Evolutionary conservation across 2,329 filamentous ascomycete genomes (phyloP).

Genomic region (Arthrobotrys sphaeroides): DNA sequence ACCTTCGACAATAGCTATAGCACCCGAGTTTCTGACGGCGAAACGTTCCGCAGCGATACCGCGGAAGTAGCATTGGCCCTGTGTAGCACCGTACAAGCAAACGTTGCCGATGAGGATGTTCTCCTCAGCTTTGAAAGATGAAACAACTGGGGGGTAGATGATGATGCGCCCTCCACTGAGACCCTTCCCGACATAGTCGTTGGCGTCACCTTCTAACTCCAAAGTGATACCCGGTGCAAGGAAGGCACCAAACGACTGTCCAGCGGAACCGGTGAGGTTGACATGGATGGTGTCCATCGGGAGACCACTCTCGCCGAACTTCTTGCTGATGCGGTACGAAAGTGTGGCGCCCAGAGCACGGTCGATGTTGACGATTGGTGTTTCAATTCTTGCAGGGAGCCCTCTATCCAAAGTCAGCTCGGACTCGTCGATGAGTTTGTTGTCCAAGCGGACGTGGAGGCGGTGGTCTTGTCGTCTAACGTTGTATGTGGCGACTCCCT

Average conservation of each 20-base stretch:
- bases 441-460: conserved; percentile 90
- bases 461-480: conserved; percentile 97
- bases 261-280: conserved; percentile 95
- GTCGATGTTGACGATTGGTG: conserved; percentile 95
- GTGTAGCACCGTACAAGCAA: conserved; percentile 92
- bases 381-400: conserved; percentile 89
- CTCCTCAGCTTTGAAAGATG: conserved; percentile 94
- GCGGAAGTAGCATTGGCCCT: conserved; percentile 93
- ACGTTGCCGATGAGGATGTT: conserved; percentile 94
- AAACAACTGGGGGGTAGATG: conserved; percentile 87
- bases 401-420: conserved; percentile 95
- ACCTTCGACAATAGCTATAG: conserved; percentile 94
- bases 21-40: conserved; percentile 94
- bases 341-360: conserved; percentile 91
- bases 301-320: conserved; percentile 86
- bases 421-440: conserved; percentile 95
- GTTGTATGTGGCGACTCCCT: conserved; percentile 95
- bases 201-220: conserved; percentile 93
- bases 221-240: conserved; percentile 91
- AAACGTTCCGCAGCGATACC: conserved; percentile 96
- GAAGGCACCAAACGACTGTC: conserved; percentile 95
- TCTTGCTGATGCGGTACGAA: conserved; percentile 94
- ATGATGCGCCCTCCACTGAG: conserved; percentile 92
- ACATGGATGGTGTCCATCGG: conserved; percentile 94
- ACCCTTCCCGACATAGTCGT: conserved; percentile 97